Conservation (phyloP, 2,329 filamentous ascomycete species). For the Coniochaeta sp. region DNA sequence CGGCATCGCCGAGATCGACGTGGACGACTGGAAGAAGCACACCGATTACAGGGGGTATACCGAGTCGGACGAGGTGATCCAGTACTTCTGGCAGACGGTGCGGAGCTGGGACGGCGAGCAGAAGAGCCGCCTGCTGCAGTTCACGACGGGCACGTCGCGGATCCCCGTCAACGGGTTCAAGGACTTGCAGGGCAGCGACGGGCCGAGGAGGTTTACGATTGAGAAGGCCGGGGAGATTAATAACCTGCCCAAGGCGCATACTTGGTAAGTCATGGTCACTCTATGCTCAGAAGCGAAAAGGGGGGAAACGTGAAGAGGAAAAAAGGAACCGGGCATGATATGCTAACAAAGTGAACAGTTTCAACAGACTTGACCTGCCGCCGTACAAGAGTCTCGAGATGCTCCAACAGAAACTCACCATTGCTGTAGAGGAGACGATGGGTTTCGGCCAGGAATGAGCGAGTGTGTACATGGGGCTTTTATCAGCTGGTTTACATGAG, state of each 20-base stretch:
- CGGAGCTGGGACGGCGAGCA: conserved; percentile 97
- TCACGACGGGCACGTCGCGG: conserved; percentile 93
- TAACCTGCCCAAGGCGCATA: conserved; percentile 94
- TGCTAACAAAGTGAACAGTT: conserved; percentile 47
- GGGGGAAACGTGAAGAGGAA: neutral
- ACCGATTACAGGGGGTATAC: conserved; percentile 99
- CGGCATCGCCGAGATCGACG: conserved; percentile 98
- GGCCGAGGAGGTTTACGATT: conserved; percentile 91
- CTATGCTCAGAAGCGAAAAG: too few relatives aligned
- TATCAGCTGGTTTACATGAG: too few relatives aligned
- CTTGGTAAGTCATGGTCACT: conserved; percentile 64
- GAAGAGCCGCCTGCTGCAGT: conserved; percentile 92
- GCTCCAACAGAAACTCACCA: conserved; percentile 83
- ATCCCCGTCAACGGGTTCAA: conserved; percentile 99
- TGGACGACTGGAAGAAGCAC: conserved; percentile 99
- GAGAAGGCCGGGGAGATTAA: conserved; percentile 90
- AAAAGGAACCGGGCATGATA: too few relatives aligned
- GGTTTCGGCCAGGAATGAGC: conserved; percentile 95
- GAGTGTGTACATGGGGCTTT: neutral
- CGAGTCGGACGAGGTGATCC: conserved; percentile 92
- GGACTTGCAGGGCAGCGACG: conserved; percentile 94
- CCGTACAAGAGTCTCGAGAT: conserved; percentile 85
- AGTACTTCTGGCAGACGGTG: conserved; percentile 98
- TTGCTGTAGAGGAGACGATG: conserved; percentile 97
- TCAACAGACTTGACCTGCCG: conserved; percentile 93